A percentile compares a stretch with the other conserved stretches of the same genome.
These are phyloP conservation scores for Colletotrichum godetiae DNA, from an alignment of 2,329 filamentous ascomycete species.

Conservation along the genomic window DNA sequence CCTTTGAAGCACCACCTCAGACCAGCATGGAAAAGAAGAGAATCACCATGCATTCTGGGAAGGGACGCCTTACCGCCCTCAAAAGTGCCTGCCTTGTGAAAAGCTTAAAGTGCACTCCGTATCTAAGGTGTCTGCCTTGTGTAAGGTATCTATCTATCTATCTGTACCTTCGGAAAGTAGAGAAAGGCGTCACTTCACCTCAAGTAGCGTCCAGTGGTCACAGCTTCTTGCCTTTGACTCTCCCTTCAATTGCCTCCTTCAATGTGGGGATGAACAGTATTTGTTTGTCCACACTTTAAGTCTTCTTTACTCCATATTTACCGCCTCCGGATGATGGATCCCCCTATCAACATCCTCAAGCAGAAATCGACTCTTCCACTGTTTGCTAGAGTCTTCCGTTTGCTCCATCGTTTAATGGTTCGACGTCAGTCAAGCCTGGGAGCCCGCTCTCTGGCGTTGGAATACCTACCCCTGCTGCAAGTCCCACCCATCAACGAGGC, in stretches of 20 bases:
- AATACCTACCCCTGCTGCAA: conserved; percentile 5
- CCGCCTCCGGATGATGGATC: neutral
- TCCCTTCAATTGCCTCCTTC: neutral
- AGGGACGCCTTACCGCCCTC: neutral
- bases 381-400: conserved; percentile 11
- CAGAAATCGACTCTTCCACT: conserved; percentile 5
- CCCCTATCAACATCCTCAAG: neutral
- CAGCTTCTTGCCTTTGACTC: neutral
- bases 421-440: neutral
- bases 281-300: neutral
- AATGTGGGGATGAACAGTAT: neutral
- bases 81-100: neutral
- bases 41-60: conserved; percentile 18
- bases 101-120: neutral
- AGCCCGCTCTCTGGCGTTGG: neutral
- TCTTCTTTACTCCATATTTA: neutral
- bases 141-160: neutral
- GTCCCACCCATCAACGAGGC: conserved; percentile 15
- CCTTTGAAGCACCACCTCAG: neutral
- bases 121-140: neutral
- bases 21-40: conserved; percentile 27
- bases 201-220: neutral
- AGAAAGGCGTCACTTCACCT: no score
- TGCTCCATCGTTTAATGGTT: neutral
- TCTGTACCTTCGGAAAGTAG: no score